Conservation (phyloP, 2,329 filamentous ascomycete genomes). For the Sphaerulina vaccinii region DNA sequence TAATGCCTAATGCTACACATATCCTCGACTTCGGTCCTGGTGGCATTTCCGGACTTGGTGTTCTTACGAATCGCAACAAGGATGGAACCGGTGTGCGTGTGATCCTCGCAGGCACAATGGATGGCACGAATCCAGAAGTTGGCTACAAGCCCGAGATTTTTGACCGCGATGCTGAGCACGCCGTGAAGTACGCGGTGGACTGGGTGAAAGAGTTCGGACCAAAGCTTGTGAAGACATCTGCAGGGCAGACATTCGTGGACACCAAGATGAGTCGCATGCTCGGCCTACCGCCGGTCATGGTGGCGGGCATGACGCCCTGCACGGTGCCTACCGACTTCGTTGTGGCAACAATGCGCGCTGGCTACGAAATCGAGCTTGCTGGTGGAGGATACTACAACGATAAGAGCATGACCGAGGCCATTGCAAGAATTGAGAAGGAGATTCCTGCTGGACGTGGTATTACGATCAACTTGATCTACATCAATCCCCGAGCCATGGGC, state of each 20-base stretch:
- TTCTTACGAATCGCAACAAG: constrained; percentile 97
- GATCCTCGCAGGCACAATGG: constrained; percentile 89
- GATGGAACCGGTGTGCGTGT: constrained; percentile 96
- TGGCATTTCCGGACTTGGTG: constrained; percentile 92
- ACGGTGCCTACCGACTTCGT: constrained; percentile 92
- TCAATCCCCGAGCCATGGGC: constrained; percentile 82
- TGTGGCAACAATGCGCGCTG: constrained; percentile 87
- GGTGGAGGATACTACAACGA: constrained; percentile 87
- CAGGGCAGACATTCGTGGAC: constrained; percentile 86
- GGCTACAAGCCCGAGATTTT: constrained; percentile 98
- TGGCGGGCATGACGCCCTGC: constrained; percentile 89
- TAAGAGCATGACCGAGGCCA: constrained; percentile 76
- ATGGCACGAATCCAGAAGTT: constrained; percentile 84
- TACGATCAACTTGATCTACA: constrained; percentile 85
- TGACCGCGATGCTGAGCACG: constrained; percentile 90
- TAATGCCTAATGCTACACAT: constrained; percentile 87
- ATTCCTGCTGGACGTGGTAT: constrained; percentile 86
- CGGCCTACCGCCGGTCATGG: constrained; percentile 81
- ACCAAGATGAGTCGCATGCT: constrained; percentile 92
- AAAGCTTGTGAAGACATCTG: constrained; percentile 84
- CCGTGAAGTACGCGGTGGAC: constrained; percentile 90
- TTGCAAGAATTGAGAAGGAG: constrained; percentile 78
- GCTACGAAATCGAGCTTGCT: constrained; percentile 89
- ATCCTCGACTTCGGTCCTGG: constrained; percentile 96
- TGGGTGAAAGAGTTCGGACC: constrained; percentile 98